Evolutionary conservation across 1,139 yeast genomes (phyloP), one percentile per base, ranked within the genome.

Genomic region (Candida albicans): DNA sequence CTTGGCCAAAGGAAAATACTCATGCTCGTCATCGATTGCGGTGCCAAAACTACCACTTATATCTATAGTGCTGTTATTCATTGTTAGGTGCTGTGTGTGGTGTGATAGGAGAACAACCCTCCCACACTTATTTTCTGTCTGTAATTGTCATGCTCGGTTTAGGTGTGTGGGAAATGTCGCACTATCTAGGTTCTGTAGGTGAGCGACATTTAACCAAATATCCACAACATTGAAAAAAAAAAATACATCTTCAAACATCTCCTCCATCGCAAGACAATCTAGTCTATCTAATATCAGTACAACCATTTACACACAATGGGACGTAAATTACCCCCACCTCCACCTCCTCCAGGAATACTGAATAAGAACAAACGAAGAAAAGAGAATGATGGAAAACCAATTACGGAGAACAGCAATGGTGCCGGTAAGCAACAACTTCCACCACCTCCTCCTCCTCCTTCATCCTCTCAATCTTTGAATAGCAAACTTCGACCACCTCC

Each of bases 311-410:
- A 29, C 24, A 30, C 14, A 26, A 61, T 63, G 67, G 65, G 61
- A 35, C 59, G 61, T 26, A 56, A 59, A 40, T 51, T 58, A 46
- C 67, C 65, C 6, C 67, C 67, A 10, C 68, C 68, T 2, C 67
- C 67, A 10, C 67, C 65, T 8, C 64, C 67, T 8, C 62, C 62
- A 9, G 57, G 56, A 10, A 29, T 48, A 18, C 22, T 24, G 4
- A 33, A 41, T 40, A 33, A 37, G 27, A 30, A 39, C 22, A 46
- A 27, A 29, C 42, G 34, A 30, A 47, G 35, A 28, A 44, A 39
- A 33, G 44, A 39, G 35, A 52, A 41, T 34, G 47, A 45, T 18
- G 22, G 22, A 18, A 18, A 18, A 18, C 22, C 22, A 18, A 18
- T 18, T 18, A 18, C 22, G 5, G 22, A 18, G 5, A 18, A 18